Conservation (phyloP, 331 rosid genomes). For the Stylosanthes scabra region DNA sequence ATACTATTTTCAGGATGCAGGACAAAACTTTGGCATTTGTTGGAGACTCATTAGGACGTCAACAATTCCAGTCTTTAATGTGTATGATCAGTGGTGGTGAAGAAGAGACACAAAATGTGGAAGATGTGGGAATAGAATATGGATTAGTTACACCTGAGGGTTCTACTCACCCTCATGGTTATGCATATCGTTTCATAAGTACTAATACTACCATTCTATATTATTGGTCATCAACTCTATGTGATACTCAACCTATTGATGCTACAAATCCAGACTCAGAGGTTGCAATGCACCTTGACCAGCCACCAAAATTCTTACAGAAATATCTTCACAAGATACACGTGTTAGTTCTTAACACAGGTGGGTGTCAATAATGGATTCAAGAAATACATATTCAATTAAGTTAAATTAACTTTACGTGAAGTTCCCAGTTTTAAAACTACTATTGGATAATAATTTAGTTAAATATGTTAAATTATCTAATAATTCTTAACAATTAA, state of each 20-base stretch:
- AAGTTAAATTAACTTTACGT: too few relatives aligned
- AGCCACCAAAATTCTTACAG: constrained; percentile 77
- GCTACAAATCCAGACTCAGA: constrained; percentile 53
- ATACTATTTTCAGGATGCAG: constrained; percentile 70
- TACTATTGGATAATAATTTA: too few relatives aligned
- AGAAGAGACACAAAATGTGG: constrained; percentile 53
- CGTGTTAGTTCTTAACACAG: constrained; percentile 81
- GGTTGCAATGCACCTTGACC: constrained; percentile 93
- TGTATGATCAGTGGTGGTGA: constrained; percentile 89
- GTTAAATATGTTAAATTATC: too few relatives aligned
- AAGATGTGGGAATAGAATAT: constrained; percentile 77
- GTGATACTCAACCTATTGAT: constrained; percentile 80
- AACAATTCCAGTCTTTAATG: constrained; percentile 96
- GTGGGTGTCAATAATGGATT: too few relatives aligned
- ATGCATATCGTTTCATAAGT: constrained; percentile 79
- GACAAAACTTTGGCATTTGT: constrained; percentile 90
- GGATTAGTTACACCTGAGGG: constrained; percentile 68
- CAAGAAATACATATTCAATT: too few relatives aligned
- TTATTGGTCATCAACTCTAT: constrained; percentile 93
- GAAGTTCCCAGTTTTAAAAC: too few relatives aligned
- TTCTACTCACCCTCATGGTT: constrained; percentile 76
- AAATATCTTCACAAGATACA: constrained; percentile 64
- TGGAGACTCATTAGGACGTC: constrained; percentile 97
- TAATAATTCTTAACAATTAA: too few relatives aligned
- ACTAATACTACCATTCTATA: constrained; percentile 88